Percentiles rank a stretch among this genome's conserved stretches.
phyloP scores from a whole-genome alignment of 2,329 filamentous ascomycete species.

The Lachnellula willkommii region DNA sequence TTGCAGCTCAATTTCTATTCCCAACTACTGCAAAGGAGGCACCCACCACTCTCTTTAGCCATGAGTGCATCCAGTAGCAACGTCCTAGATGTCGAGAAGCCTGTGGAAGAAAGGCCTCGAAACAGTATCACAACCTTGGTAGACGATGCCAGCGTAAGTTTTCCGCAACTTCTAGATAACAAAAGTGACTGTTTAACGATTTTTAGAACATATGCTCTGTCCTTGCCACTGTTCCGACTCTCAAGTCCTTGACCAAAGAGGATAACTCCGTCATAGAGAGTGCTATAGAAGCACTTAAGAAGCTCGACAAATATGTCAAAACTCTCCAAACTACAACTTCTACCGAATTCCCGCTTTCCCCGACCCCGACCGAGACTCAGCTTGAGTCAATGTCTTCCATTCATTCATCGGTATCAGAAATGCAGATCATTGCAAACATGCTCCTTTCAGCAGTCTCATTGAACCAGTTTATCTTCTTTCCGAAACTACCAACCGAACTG shows the following conservation, averaged over 20 bases:
- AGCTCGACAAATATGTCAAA: not conserved
- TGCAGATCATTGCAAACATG: not conserved
- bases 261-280: not conserved
- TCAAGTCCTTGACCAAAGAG: not conserved
- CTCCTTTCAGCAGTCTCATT: not conserved
- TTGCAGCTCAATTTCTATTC: too few species aligned
- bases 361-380: not conserved
- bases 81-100: too few species aligned
- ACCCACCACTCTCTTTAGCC: too few species aligned
- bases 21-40: too few species aligned
- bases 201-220: not conserved
- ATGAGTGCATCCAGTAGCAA: too few species aligned
- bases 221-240: not conserved
- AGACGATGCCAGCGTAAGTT: too few species aligned
- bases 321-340: not conserved
- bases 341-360: not conserved
- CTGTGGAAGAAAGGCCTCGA: too few species aligned
- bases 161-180: too few species aligned
- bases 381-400: not conserved
- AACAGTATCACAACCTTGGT: too few species aligned
- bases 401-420: not conserved
- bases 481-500: conserved; percentile 6
- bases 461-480: not conserved
- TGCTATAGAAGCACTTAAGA: not conserved
- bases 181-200: not conserved